Evolutionary conservation across 2,329 filamentous ascomycete genomes (phyloP), one percentile per base, ranked within the genome.

Genomic region (Paraphoma chrysanthemicola): DNA sequence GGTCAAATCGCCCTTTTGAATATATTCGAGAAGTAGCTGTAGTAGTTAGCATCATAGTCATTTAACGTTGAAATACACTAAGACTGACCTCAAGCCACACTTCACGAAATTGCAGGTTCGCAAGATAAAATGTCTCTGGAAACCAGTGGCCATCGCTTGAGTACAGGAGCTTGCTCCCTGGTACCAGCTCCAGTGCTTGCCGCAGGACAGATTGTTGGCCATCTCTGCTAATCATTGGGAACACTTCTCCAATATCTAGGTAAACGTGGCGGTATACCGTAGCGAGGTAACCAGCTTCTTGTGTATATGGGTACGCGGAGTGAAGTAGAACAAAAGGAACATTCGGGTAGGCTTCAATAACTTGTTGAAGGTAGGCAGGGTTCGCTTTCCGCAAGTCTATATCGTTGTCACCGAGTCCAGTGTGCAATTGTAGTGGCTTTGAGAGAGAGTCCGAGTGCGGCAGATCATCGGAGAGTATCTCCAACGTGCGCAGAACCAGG

Each of bases 341-440:
- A 0, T 81, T 80, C 0, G 89, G 85, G 63, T 90, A 93, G 17
- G 83, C 79, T 39, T 87, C 84, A 63, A 95, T 91, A 55, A 96
- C 85, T 0, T 82, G 78, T 68, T 96, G 91, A 23, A 96, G 78
- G 64, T 90, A 88, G 0, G 90, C 86, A 0, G 92, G 91, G 42
- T 92, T 94, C 0, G 91, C 85, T 48, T 84, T 85, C 2, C 86
- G 79, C 28, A 96, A 79, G 4, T 82, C 85, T 48, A 95, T 89
- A 66, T 95, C 91, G 63, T 88, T 90, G 69, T 95, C 92, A 0
- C 92, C 91, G 0, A 95, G 81, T 0, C 91, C 91, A 0, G 91
- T 95, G 68, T 96, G 92, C 62, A 96, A 90, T 68, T 96, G 92
- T 11, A 96, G 80, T 0, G 91, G 90, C 71, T 94, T 95, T 54